phyloP scores from a whole-genome alignment of 2,329 filamentous ascomycete genomes.

The Thelonectria discophora region DNA sequence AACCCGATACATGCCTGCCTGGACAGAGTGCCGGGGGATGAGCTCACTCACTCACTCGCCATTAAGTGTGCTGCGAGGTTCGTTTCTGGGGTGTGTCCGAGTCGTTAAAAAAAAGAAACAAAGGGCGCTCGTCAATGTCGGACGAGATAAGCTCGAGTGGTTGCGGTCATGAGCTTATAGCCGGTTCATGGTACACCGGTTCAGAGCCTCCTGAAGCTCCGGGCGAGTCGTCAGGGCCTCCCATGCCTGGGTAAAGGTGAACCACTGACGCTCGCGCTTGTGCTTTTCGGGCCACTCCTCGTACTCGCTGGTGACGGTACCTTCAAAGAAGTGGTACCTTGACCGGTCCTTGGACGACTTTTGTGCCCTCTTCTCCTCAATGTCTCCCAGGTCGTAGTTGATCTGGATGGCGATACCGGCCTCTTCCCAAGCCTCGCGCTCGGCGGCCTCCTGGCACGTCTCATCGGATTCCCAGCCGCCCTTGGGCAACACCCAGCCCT shows the following conservation, averaged over 20 bases:
- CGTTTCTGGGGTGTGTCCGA: constrained; percentile 2
- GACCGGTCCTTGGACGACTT: constrained; percentile 72
- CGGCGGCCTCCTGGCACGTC: constrained; percentile 82
- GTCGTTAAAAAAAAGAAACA: constrained; percentile 14
- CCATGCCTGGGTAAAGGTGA: constrained; percentile 83
- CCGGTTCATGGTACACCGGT: constrained; percentile 75
- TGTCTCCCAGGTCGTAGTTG: constrained; percentile 84
- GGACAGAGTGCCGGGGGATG: constrained; percentile 1
- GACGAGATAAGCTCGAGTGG: constrained; percentile 15
- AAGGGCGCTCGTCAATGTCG: neutral
- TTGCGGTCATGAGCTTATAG: constrained; percentile 30
- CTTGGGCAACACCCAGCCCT: constrained; percentile 96
- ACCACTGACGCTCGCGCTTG: constrained; percentile 91
- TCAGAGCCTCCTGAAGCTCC: constrained; percentile 87
- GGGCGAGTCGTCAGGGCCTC: constrained; percentile 80
- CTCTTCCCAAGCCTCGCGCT: constrained; percentile 97
- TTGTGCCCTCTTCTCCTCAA: constrained; percentile 83
- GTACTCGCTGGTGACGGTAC: constrained; percentile 85
- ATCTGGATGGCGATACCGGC: constrained; percentile 89
- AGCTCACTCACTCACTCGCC: constrained; percentile 11
- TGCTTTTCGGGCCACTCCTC: constrained; percentile 91
- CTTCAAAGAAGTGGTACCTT: constrained; percentile 85
- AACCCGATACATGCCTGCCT: constrained; percentile 16
- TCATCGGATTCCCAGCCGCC: constrained; percentile 98
- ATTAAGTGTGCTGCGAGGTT: constrained; percentile 5